Evolutionary conservation across 306 rosid species (phyloP).

Genomic region (Vicia sativa): DNA sequence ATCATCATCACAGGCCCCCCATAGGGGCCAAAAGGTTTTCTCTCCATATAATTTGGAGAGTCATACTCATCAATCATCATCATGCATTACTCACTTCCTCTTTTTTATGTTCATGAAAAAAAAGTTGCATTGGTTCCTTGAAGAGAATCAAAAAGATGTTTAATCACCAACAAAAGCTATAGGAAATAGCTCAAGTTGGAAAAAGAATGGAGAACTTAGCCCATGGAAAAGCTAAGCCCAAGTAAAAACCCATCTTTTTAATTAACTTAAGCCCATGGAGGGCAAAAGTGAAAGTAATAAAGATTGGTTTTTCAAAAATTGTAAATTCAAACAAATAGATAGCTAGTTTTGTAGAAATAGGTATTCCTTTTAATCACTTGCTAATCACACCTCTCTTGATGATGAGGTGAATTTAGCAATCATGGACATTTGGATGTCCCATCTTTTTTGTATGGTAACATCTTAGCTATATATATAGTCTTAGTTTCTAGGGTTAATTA

Average conservation of each 20-base stretch:
- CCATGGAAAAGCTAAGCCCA: constrained; percentile 50
- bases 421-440: constrained; percentile 70
- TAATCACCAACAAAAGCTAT: constrained; percentile 61
- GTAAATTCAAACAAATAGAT: constrained; percentile 59
- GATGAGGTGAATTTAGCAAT: constrained; percentile 54
- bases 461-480: constrained; percentile 47
- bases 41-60: constrained; percentile 52
- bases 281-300: constrained; percentile 46
- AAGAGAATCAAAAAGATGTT: constrained; percentile 50
- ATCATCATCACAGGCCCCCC: constrained; percentile 55
- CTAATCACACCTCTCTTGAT: constrained; percentile 49
- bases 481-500: constrained; percentile 49
- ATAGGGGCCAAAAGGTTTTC: constrained; percentile 56
- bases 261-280: constrained; percentile 49
- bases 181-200: constrained; percentile 65
- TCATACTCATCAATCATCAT: constrained; percentile 86
- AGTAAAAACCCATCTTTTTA: constrained; percentile 38
- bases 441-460: constrained; percentile 67
- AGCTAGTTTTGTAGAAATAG: constrained; percentile 44
- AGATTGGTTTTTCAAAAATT: constrained; percentile 56
- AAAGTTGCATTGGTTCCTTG: constrained; percentile 54
- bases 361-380: constrained; percentile 46
- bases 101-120: constrained; percentile 16
- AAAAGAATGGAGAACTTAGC: constrained; percentile 46
- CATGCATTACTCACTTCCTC: constrained; percentile 60